Percentiles rank a stretch among this genome's conserved stretches.
Conservation (phyloP, 1,284 basidiomycete species). For the Takashimella koratensis region DNA sequence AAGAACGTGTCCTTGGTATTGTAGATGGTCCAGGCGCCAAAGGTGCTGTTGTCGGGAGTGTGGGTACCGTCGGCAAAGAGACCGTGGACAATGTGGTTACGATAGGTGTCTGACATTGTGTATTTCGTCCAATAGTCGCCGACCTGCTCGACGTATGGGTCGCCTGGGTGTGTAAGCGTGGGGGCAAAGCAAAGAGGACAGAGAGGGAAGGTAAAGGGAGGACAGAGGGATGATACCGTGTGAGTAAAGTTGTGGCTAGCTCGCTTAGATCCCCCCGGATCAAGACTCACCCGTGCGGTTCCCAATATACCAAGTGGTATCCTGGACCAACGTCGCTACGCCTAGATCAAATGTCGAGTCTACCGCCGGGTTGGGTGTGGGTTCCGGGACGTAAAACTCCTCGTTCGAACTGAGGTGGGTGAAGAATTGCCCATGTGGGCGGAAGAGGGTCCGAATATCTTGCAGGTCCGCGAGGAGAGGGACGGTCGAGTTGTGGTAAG, state of each 20-base stretch:
- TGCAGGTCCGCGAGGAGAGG: constrained; percentile 21
- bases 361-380: constrained; percentile 20
- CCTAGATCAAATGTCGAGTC: constrained; percentile 9
- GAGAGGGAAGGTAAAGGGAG: too few species aligned
- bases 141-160: constrained; percentile 19
- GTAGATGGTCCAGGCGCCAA: constrained; percentile 37
- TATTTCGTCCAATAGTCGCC: constrained; percentile 42
- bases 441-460: constrained; percentile 22
- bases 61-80: constrained; percentile 33
- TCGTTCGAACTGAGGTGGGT: constrained; percentile 28
- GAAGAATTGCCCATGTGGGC: constrained; percentile 24
- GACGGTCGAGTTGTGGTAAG: constrained; percentile 18
- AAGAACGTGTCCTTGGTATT: constrained; percentile 36
- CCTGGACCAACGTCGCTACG: constrained; percentile 26
- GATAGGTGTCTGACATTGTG: constrained; percentile 21
- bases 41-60: constrained; percentile 20
- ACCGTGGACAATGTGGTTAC: constrained; percentile 31
- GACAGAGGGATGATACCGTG: too few species aligned
- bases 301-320: constrained; percentile 38
- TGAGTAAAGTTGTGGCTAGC: background rate
- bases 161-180: constrained; percentile 4
- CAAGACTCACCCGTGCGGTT: constrained; percentile 6
- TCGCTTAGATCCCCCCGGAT: background rate
- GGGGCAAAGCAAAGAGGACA: background rate
- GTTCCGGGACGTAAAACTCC: constrained; percentile 22